These are phyloP conservation scores for Trichophyton rubrum DNA, from an alignment of 2,329 filamentous ascomycete species.

Conservation along the genomic window DNA sequence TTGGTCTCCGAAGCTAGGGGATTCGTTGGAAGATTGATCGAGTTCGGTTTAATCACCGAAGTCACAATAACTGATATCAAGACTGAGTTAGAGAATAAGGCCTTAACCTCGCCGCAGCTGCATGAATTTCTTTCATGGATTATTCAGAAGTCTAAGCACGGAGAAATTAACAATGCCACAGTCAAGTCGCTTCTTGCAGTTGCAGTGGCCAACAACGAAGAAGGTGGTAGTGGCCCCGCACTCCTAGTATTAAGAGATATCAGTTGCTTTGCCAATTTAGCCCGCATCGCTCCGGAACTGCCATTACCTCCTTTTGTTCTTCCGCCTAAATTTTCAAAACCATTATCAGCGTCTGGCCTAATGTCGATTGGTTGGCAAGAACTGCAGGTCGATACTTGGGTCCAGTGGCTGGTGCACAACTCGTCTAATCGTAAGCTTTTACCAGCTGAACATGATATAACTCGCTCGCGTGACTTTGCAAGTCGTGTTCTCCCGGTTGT, in stretches of 20 bases:
- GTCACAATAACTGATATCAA: constrained; percentile 81
- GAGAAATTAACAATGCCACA: constrained; percentile 57
- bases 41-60: constrained; percentile 74
- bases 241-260: constrained; percentile 70
- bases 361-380: constrained; percentile 76
- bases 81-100: constrained; percentile 67
- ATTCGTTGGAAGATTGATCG: constrained; percentile 68
- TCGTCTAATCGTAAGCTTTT: constrained; percentile 44
- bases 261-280: constrained; percentile 59
- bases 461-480: constrained; percentile 59
- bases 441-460: constrained; percentile 55
- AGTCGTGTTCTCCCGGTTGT: constrained; percentile 63
- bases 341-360: constrained; percentile 54
- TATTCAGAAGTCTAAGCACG: constrained; percentile 55
- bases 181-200: constrained; percentile 63
- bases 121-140: constrained; percentile 77
- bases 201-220: constrained; percentile 46
- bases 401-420: constrained; percentile 64
- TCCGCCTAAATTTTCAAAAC: constrained; percentile 68
- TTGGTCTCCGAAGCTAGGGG: constrained; percentile 53
- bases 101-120: constrained; percentile 66
- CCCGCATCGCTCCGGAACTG: constrained; percentile 65
- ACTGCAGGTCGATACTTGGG: constrained; percentile 73
- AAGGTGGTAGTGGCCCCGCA: constrained; percentile 45
- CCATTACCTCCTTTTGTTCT: constrained; percentile 73